Conservation (phyloP, 129 eudicot genomes). For the Silybum marianum region DNA sequence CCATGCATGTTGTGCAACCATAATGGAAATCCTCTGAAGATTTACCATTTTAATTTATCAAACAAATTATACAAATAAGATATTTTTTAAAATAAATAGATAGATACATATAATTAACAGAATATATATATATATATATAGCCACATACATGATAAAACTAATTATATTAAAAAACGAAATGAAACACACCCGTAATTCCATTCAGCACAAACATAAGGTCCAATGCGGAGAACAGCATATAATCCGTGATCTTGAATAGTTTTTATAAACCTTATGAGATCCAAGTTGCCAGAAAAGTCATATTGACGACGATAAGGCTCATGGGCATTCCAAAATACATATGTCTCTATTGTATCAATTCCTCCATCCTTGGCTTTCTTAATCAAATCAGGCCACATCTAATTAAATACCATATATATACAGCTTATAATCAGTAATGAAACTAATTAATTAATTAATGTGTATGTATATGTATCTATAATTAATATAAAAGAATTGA, state of each 20-base stretch:
- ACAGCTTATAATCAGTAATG: not conserved
- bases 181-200: constrained; percentile 66
- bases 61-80: not conserved
- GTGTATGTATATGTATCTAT: not conserved
- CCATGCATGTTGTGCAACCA: constrained; percentile 76
- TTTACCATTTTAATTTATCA: not conserved
- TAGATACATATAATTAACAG: too few relatives aligned
- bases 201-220: constrained; percentile 83
- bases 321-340: constrained; percentile 77
- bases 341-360: constrained; percentile 64
- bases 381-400: constrained; percentile 87
- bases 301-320: constrained; percentile 58
- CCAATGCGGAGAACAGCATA: constrained; percentile 70
- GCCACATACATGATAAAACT: too few relatives aligned
- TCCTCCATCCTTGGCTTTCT: constrained; percentile 69
- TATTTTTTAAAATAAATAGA: not conserved
- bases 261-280: constrained; percentile 63
- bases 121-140: not conserved
- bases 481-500: not conserved
- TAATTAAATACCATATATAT: not conserved
- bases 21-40: constrained; percentile 64
- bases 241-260: constrained; percentile 52
- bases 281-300: constrained; percentile 61
- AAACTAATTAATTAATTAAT: not conserved
- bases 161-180: too few relatives aligned